Evolutionary conservation across 2,329 filamentous ascomycete genomes (phyloP), one percentile per base, ranked within the genome.

Genomic region (Exophiala sp.): DNA sequence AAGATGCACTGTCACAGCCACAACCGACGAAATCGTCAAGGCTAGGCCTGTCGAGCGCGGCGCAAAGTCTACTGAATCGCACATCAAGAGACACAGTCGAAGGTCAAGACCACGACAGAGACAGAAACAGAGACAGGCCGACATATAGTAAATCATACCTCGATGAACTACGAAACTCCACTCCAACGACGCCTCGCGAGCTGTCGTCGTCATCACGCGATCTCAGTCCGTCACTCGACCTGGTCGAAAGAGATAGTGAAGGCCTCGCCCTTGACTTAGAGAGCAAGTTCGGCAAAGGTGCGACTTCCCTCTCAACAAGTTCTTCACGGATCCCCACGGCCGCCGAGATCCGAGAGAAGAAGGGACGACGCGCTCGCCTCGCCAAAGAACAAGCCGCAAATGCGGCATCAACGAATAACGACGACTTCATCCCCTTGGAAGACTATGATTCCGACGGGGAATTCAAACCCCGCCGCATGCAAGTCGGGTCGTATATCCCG

Each of bases 81-180:
- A 18, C 27, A 16, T 21, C 46, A 4, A 41, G 35, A 38, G 50
- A 53, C 5, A 19, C 38, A 11, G 14, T 11, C 41, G 46, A 50
- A 16, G 35, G 39, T 7, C 46, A 50, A 29, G 48, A 50, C 30
- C 48, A 48, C 27, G 53, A 52, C 29, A 75, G 85, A 30, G 34
- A 37, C 18, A 19, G 34, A 34, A 16, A n/a, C 30, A 16, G 8
- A 18, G 34, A 37, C 34, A 18, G 34, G 16, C 89, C 88, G 0
- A 85, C 73, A 51, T 97, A 98, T 66, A 94, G 79, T 71, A 86
- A 86, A 62, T 88, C 94, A 60, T 88, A 91, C 58, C 75, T 98
- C 16, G 82, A 86, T 27, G 88, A 95, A 65, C 75, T 98, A 11
- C 87, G 88, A 56, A 85, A 82, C 52, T 89, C 87, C 10, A 96